Percentiles rank a stretch among this genome's conserved stretches.
Evolutionary conservation across 139 green algal genomes (phyloP).

Genomic region (Chlamydomonas asymmetrica): DNA sequence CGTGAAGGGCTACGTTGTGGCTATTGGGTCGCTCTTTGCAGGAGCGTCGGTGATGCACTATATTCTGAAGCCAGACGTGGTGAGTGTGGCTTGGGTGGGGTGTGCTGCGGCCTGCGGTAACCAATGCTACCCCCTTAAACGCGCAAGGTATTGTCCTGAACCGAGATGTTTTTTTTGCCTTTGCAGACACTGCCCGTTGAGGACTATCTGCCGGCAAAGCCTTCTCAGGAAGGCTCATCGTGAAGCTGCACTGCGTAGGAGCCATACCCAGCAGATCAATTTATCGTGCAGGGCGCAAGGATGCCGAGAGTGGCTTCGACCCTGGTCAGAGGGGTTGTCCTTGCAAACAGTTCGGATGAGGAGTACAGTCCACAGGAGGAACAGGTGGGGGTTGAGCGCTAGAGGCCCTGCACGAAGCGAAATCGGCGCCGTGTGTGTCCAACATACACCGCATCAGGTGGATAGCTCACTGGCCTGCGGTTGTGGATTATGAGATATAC

Average conservation of each 20-base stretch:
- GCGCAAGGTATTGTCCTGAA: background rate
- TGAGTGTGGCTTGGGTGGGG: conserved; percentile 18
- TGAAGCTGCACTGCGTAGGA: background rate
- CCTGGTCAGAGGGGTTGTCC: background rate
- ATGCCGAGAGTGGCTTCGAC: background rate
- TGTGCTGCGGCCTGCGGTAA: background rate
- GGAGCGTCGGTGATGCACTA: conserved; percentile 83
- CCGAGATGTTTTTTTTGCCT: background rate
- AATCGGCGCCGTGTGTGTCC: too few relatives aligned
- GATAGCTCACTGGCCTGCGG: too few relatives aligned
- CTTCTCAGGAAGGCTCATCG: background rate
- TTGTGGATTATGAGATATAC: too few relatives aligned
- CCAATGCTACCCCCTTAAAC: background rate
- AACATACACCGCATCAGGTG: too few relatives aligned
- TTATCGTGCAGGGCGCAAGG: background rate
- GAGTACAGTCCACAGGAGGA: background rate
- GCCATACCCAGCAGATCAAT: background rate
- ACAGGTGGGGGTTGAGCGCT: too few relatives aligned
- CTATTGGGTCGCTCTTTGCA: conserved; percentile 72
- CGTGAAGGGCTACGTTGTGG: conserved; percentile 68
- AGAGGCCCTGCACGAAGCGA: too few relatives aligned
- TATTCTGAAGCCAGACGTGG: conserved; percentile 83
- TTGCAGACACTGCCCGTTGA: conserved; percentile 19
- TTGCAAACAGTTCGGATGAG: background rate
- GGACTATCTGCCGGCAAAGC: conserved; percentile 13